Conservation (phyloP, 805 yeast species). For the Pichia rugopelliculosa region DNA sequence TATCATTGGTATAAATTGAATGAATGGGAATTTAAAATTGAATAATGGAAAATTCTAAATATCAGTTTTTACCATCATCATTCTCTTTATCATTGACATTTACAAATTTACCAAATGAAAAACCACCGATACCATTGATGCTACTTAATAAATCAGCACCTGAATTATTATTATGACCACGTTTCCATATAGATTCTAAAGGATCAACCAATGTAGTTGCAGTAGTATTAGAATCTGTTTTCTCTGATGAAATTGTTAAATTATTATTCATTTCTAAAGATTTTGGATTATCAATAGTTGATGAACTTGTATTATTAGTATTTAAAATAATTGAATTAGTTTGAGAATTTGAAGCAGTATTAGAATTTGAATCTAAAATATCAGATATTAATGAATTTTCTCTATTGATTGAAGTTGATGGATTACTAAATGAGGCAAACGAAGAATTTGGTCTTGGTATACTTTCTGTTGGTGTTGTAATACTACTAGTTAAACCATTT, state of each 20-base stretch:
- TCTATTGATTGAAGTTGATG: not conserved
- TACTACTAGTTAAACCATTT: not conserved
- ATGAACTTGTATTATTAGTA: not conserved
- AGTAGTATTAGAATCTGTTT: not conserved
- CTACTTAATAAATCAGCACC: not conserved
- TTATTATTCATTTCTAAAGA: not conserved
- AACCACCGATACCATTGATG: not conserved
- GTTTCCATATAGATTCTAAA: conserved; percentile 15
- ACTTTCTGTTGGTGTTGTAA: conserved; percentile 1
- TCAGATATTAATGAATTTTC: not conserved
- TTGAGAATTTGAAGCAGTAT: not conserved
- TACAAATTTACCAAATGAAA: not conserved
- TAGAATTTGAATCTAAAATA: not conserved
- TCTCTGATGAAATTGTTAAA: not conserved
- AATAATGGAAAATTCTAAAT: not conserved
- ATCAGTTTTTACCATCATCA: not conserved
- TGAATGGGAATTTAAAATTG: not conserved
- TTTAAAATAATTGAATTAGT: not conserved
- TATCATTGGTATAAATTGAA: too few relatives aligned
- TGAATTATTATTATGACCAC: conserved; percentile 4
- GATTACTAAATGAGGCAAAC: conserved; percentile 1
- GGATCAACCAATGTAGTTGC: conserved; percentile 12
- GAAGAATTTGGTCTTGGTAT: conserved; percentile 2
- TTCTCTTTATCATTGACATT: not conserved
- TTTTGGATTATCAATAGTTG: not conserved